Percentiles rank a stretch among this genome's conserved stretches.
Evolutionary conservation across 2,329 filamentous ascomycete species (phyloP).

Genomic region (Paraphaeosphaeria minitans): DNA sequence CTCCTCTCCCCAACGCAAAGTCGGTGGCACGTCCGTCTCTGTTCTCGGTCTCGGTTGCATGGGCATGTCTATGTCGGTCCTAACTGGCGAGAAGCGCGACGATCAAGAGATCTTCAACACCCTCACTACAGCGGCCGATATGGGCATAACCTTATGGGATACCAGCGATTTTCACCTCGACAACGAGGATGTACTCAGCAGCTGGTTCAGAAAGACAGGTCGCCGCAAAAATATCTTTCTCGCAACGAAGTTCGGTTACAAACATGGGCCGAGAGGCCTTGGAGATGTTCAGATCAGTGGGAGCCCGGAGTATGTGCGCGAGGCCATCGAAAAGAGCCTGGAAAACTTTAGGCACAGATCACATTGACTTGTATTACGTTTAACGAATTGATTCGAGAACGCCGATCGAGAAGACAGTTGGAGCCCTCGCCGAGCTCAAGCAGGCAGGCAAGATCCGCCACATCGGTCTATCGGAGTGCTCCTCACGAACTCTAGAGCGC

Average conservation of each 20-base stretch:
- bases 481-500: constrained; percentile 50
- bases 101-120: constrained; percentile 9
- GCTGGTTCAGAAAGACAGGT: constrained; percentile 22
- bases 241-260: constrained; percentile 20
- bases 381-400: constrained; percentile 47
- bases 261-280: not conserved
- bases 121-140: constrained; percentile 22
- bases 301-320: constrained; percentile 43
- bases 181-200: constrained; percentile 25
- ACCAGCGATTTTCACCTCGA: constrained; percentile 31
- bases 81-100: not conserved
- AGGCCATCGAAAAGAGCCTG: constrained; percentile 44
- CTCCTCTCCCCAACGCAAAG: constrained; percentile 11
- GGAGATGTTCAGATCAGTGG: constrained; percentile 29
- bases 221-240: constrained; percentile 15
- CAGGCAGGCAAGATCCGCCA: constrained; percentile 51
- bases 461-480: constrained; percentile 50
- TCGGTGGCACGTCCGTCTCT: constrained; percentile 10
- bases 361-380: constrained; percentile 49
- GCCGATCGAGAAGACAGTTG: constrained; percentile 53
- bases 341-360: constrained; percentile 37
- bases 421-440: constrained; percentile 46
- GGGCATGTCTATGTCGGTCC: constrained; percentile 6
- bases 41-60: constrained; percentile 14
- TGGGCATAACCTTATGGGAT: constrained; percentile 36